phyloP scores from a whole-genome alignment of 2,329 filamentous ascomycete species.

The Penicillium hordei region DNA sequence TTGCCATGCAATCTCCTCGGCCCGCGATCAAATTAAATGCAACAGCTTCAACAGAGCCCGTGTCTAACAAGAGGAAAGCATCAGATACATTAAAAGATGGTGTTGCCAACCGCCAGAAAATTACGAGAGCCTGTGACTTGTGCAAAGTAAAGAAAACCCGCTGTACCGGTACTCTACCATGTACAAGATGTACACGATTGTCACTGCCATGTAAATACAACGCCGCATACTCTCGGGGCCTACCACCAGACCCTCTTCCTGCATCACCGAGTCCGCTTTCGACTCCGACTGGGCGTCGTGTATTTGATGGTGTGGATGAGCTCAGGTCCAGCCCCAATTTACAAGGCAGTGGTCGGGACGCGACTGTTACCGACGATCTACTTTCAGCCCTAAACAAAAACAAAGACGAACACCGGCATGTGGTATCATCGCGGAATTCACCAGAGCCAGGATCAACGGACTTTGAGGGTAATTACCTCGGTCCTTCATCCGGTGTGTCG shows the following conservation, averaged over 20 bases:
- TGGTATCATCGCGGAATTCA: conserved; percentile 37
- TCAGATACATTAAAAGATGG: conserved; percentile 23
- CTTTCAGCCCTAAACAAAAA: not conserved
- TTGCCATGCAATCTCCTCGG: conserved; percentile 13
- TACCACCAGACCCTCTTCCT: conserved; percentile 36
- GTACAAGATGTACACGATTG: conserved; percentile 35
- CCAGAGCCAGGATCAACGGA: conserved; percentile 51
- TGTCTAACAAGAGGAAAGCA: conserved; percentile 31
- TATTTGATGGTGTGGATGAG: not conserved
- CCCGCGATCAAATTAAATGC: conserved; percentile 6
- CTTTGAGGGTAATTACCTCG: conserved; percentile 57
- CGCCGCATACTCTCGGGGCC: conserved; percentile 38
- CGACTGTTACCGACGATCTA: conserved; percentile 1
- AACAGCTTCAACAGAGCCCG: not conserved
- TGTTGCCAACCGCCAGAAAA: conserved; percentile 33
- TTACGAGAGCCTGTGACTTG: conserved; percentile 41
- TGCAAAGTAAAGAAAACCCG: conserved; percentile 43
- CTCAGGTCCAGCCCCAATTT: conserved; percentile 2
- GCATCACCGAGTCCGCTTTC: conserved; percentile 5
- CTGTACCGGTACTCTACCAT: conserved; percentile 40
- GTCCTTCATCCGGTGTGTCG: conserved; percentile 53
- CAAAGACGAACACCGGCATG: conserved; percentile 8
- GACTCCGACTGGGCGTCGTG: not conserved
- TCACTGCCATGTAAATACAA: conserved; percentile 38
- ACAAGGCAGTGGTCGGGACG: not conserved